phyloP scores from a whole-genome alignment of 176 grass and related monocot genomes.

The Stipa capillata region DNA sequence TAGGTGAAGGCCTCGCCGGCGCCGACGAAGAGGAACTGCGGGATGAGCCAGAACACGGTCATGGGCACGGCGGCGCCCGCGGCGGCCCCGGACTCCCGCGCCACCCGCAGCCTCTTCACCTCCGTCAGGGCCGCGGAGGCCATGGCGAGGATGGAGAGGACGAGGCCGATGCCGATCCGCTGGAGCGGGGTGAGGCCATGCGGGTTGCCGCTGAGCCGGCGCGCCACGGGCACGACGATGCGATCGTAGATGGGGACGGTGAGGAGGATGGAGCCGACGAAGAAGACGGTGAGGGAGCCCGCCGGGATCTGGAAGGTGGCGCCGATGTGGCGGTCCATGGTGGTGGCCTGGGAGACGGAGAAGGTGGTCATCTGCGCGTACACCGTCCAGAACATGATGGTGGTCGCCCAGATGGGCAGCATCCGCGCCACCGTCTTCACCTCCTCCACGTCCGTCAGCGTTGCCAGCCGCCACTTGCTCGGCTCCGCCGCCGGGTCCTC shows the following conservation, averaged over 20 bases:
- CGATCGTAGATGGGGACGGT: conserved; percentile 85
- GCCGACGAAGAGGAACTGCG: conserved; percentile 83
- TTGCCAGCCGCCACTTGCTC: conserved; percentile 62
- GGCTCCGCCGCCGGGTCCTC: conserved; percentile 4
- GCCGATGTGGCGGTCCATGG: conserved; percentile 78
- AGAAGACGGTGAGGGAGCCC: conserved; percentile 86
- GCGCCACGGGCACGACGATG: conserved; percentile 41
- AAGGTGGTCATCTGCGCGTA: conserved; percentile 98
- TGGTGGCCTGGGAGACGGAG: conserved; percentile 83
- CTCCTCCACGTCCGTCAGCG: conserved; percentile 88
- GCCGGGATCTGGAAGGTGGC: conserved; percentile 63
- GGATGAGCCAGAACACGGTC: conserved; percentile 77
- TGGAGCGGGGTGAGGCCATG: conserved; percentile 86
- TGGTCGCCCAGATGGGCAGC: conserved; percentile 91
- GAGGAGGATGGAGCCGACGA: conserved; percentile 83
- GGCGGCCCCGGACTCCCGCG: not conserved
- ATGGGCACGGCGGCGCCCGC: conserved; percentile 12
- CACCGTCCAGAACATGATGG: conserved; percentile 97
- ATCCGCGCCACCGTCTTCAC: conserved; percentile 73
- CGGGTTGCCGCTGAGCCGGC: conserved; percentile 47
- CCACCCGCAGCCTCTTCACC: conserved; percentile 43
- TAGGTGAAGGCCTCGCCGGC: conserved; percentile 83
- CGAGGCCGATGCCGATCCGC: conserved; percentile 67
- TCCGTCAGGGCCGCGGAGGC: conserved; percentile 55
- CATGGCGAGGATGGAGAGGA: conserved; percentile 65